These are phyloP conservation scores for Juglanconis sp. DNA, from an alignment of 2,329 filamentous ascomycete genomes.

Conservation along the genomic window DNA sequence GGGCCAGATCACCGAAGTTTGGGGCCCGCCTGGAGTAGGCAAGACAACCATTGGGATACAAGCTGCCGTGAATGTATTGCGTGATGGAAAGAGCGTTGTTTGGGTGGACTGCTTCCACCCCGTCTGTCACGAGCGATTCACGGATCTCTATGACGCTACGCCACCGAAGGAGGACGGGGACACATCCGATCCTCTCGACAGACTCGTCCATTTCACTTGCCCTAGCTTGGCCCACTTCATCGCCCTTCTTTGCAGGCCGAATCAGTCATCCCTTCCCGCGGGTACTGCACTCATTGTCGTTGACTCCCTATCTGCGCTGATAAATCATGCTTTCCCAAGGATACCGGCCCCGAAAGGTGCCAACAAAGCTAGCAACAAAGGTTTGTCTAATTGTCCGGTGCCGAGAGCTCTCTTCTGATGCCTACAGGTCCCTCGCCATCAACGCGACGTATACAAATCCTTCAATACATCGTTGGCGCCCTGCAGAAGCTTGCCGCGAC, in stretches of 20 bases:
- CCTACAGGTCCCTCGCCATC: constrained; percentile 22
- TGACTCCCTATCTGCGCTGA: constrained; percentile 72
- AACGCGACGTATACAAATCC: constrained; percentile 46
- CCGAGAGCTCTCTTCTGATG: constrained; percentile 1
- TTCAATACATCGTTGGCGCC: constrained; percentile 64
- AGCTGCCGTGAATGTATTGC: constrained; percentile 61
- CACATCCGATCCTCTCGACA: constrained; percentile 24
- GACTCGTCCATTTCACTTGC: constrained; percentile 49
- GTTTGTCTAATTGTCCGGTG: constrained; percentile 23
- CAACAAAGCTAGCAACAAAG: constrained; percentile 38
- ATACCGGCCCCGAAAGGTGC: constrained; percentile 37
- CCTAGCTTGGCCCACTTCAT: constrained; percentile 69
- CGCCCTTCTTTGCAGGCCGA: constrained; percentile 69
- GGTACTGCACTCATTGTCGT: constrained; percentile 69
- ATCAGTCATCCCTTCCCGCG: constrained; percentile 57
- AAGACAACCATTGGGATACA: constrained; percentile 81
- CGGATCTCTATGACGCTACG: constrained; percentile 23
- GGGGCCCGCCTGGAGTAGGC: constrained; percentile 80
- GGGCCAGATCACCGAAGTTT: constrained; percentile 81
- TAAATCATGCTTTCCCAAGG: constrained; percentile 75
- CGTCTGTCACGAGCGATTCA: constrained; percentile 35
- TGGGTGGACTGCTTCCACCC: constrained; percentile 67
- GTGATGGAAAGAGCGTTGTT: constrained; percentile 60
- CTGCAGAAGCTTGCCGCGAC: constrained; percentile 74
- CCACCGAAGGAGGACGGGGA: constrained; percentile 3